These are phyloP conservation scores for Calycina herbarum DNA, from an alignment of 2,329 filamentous ascomycete genomes.

Conservation along the genomic window DNA sequence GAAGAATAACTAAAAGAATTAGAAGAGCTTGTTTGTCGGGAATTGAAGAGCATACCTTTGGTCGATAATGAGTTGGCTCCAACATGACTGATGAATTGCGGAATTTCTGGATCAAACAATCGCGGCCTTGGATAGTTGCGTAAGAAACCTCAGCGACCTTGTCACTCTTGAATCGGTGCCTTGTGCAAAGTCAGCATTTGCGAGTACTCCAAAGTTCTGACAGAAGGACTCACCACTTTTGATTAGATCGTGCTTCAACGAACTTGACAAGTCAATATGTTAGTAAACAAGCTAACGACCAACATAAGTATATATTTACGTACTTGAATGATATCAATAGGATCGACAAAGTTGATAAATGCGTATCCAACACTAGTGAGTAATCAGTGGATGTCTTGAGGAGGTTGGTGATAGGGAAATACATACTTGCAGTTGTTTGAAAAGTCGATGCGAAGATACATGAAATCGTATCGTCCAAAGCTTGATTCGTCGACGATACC, in stretches of 20 bases:
- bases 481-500: conserved; percentile 75
- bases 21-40: conserved; percentile 30
- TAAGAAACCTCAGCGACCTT: conserved; percentile 92
- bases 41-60: conserved; percentile 61
- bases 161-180: conserved; percentile 79
- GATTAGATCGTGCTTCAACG: conserved; percentile 67
- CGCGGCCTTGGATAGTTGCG: conserved; percentile 92
- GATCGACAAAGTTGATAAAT: conserved; percentile 91
- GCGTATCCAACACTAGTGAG: conserved; percentile 84
- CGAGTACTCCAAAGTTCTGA: background rate
- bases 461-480: conserved; percentile 85
- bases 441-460: conserved; percentile 91
- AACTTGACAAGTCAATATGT: conserved; percentile 53
- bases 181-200: conserved; percentile 37
- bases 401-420: background rate
- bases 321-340: conserved; percentile 71
- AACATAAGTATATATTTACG: conserved; percentile 7
- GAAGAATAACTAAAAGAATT: conserved; percentile 50
- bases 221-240: conserved; percentile 57
- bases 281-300: conserved; percentile 24
- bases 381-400: conserved; percentile 33
- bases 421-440: conserved; percentile 80
- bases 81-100: conserved; percentile 96
- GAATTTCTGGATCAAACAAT: conserved; percentile 91
- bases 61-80: conserved; percentile 76